These are phyloP conservation scores for Polyporus tsugae DNA, from an alignment of 1,284 basidiomycete species.

Conservation along the genomic window DNA sequence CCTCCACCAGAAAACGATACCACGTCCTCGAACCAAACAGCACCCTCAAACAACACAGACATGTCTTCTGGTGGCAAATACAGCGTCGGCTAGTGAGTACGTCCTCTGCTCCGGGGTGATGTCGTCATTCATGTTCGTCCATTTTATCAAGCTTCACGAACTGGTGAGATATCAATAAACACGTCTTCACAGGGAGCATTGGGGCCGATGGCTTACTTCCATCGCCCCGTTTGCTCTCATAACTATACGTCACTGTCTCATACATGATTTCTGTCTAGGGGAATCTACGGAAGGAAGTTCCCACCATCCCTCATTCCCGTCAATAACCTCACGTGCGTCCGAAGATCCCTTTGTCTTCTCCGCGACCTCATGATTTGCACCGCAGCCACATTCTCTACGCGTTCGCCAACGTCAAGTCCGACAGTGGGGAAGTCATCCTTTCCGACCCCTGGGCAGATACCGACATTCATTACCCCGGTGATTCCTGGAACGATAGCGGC, in stretches of 20 bases:
- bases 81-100: slow-evolving; percentile 81
- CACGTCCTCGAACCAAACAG: slow-evolving; percentile 7
- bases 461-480: slow-evolving; percentile 85
- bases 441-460: slow-evolving; percentile 95
- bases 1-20: slow-evolving; percentile 30
- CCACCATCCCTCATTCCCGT: slow-evolving; percentile 84
- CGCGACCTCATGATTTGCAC: slow-evolving; percentile 21
- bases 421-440: slow-evolving; percentile 86
- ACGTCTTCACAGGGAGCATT: neutral
- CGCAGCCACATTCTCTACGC: slow-evolving; percentile 84
- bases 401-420: slow-evolving; percentile 87
- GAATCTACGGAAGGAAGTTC: slow-evolving; percentile 94
- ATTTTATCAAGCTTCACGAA: slow-evolving; percentile 69
- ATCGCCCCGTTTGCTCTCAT: neutral
- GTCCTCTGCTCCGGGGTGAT: neutral
- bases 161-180: slow-evolving; percentile 54
- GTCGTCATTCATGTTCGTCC: slow-evolving; percentile 17
- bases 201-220: slow-evolving; percentile 1
- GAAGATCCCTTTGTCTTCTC: slow-evolving; percentile 2
- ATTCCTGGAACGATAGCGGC: slow-evolving; percentile 89
- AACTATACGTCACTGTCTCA: neutral
- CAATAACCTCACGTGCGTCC: slow-evolving; percentile 83
- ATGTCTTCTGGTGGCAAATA: slow-evolving; percentile 59
- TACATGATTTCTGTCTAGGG: slow-evolving; percentile 62
- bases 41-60: slow-evolving; percentile 35